These are phyloP conservation scores for Alternaria sp. DNA, from an alignment of 2,329 filamentous ascomycete species.

Conservation along the genomic window DNA sequence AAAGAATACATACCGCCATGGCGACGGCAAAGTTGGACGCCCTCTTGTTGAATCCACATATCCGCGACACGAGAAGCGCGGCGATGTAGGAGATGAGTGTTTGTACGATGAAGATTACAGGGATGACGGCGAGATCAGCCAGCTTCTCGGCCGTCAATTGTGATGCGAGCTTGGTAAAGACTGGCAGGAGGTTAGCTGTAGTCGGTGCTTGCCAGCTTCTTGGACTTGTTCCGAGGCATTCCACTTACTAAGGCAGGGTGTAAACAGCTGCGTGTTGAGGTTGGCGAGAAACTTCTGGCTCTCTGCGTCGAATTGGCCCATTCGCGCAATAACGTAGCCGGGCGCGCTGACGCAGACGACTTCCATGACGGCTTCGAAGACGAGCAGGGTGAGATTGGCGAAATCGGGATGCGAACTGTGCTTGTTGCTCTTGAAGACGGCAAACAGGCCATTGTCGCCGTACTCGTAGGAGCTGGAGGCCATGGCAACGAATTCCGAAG, in stretches of 20 bases:
- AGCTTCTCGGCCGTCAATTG: conserved; percentile 93
- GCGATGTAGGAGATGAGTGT: conserved; percentile 86
- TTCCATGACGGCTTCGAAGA: conserved; percentile 94
- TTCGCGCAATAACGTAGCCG: conserved; percentile 87
- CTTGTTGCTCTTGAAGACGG: conserved; percentile 44
- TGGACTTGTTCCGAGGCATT: background rate
- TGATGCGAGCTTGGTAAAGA: conserved; percentile 96
- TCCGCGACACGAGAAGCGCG: conserved; percentile 72
- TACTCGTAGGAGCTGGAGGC: conserved; percentile 45
- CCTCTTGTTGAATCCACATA: conserved; percentile 82
- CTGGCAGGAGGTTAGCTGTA: conserved; percentile 56
- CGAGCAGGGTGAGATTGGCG: conserved; percentile 76
- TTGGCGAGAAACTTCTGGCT: conserved; percentile 97
- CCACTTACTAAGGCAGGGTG: conserved; percentile 84
- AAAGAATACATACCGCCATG: conserved; percentile 73
- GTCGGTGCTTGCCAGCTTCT: background rate
- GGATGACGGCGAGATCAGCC: conserved; percentile 88
- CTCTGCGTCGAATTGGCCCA: conserved; percentile 93
- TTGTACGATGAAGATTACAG: conserved; percentile 90
- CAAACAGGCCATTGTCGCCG: conserved; percentile 38
- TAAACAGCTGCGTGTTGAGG: conserved; percentile 95
- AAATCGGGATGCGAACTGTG: conserved; percentile 68
- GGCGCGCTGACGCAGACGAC: conserved; percentile 95
- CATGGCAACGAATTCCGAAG: conserved; percentile 46
- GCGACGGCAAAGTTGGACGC: conserved; percentile 94